Percentiles rank a stretch among this genome's conserved stretches.
These are phyloP conservation scores for Hsuehochloa calcarea DNA, from an alignment of 176 grass and related monocot species.

Conservation along the genomic window DNA sequence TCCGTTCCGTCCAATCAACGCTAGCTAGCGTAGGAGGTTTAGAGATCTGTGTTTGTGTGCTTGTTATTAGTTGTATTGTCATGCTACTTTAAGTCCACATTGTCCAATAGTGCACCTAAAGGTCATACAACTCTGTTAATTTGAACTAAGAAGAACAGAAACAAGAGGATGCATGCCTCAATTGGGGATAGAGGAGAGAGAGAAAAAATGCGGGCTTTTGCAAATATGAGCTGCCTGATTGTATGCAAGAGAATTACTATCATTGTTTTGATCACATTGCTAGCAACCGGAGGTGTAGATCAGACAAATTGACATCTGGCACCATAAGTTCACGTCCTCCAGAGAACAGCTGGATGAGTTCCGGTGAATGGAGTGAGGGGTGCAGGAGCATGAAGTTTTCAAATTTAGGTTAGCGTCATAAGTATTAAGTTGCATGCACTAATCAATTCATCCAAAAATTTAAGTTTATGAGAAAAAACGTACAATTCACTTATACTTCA, in stretches of 20 bases:
- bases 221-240: background rate
- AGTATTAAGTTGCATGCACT: no score
- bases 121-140: background rate
- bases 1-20: conserved; percentile 34
- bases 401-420: no score
- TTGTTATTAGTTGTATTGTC: background rate
- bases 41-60: conserved; percentile 28
- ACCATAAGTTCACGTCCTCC: background rate
- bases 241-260: no score
- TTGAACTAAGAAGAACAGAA: background rate
- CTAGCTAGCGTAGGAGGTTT: background rate
- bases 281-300: no score
- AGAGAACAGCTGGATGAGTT: no score
- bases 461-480: no score
- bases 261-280: background rate
- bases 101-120: background rate
- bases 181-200: background rate
- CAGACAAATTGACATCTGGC: no score
- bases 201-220: background rate
- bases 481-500: no score
- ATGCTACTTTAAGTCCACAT: background rate
- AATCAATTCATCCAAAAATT: no score
- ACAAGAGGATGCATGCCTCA: background rate
- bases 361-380: no score
- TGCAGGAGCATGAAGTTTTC: no score